Evolutionary conservation across 2,329 filamentous ascomycete genomes (phyloP).

Genomic region (Ophiocordyceps camponoti-leonardi): DNA sequence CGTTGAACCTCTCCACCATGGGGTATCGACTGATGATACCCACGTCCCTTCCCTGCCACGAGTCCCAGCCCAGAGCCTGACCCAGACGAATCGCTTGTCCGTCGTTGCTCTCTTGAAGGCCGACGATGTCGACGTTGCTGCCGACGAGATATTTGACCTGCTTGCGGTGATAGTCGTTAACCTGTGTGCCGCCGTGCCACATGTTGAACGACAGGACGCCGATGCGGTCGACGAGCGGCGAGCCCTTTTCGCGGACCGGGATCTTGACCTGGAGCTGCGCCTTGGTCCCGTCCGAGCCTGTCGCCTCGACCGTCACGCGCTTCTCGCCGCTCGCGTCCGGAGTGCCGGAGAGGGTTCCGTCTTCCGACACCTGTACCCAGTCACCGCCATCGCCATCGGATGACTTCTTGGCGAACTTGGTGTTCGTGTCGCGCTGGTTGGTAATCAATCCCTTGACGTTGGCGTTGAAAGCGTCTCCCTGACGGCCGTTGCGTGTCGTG

Average conservation of each 20-base stretch:
- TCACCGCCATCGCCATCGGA: conserved; percentile 2
- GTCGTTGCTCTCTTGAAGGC: conserved; percentile 17
- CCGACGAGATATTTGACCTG: conserved; percentile 17
- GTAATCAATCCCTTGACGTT: conserved; percentile 15
- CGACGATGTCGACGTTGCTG: conserved; percentile 17
- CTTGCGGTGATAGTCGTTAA: conserved; percentile 20
- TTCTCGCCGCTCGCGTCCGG: conserved; percentile 9
- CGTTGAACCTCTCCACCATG: conserved; percentile 12
- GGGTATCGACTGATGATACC: conserved; percentile 21
- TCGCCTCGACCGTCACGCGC: conserved; percentile 12
- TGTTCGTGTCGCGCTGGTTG: conserved; percentile 7
- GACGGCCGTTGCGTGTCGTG: conserved; percentile 18
- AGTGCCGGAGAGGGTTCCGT: conserved; percentile 18
- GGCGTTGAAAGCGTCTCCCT: conserved; percentile 15
- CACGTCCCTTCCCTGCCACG: conserved; percentile 15
- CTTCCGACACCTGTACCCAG: conserved; percentile 16
- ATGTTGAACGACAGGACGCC: conserved; percentile 21
- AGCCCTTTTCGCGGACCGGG: conserved; percentile 10
- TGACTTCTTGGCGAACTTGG: conserved; percentile 11
- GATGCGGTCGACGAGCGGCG: conserved; percentile 15
- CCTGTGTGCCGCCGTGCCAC: conserved; percentile 19
- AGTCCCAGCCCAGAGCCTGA: conserved; percentile 20
- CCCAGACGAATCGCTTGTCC: conserved; percentile 15
- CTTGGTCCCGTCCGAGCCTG: conserved; percentile 8
- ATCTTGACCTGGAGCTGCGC: conserved; percentile 13